These are phyloP conservation scores for Przewalskia tangutica DNA, from an alignment of 257 asterid species.

Conservation along the genomic window DNA sequence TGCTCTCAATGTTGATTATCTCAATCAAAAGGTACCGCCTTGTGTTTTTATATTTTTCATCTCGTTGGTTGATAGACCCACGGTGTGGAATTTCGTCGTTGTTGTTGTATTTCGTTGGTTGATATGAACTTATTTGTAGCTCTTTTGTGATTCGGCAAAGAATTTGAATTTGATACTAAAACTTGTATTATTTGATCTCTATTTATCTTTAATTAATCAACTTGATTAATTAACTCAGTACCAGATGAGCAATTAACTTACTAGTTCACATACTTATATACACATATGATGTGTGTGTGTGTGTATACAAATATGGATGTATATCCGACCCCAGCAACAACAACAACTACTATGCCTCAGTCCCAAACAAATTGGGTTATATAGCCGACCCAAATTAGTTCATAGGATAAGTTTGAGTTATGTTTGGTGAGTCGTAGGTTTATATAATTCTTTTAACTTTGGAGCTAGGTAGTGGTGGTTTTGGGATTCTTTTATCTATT, in stretches of 20 bases:
- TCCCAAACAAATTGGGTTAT: not conserved
- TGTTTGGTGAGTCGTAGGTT: not conserved
- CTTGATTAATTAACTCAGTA: not conserved
- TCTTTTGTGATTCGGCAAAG: no score
- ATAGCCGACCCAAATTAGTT: not conserved
- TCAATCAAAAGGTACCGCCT: constrained; percentile 63
- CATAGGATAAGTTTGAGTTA: not conserved
- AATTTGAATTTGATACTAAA: no score
- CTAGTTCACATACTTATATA: not conserved
- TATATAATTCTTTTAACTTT: not conserved
- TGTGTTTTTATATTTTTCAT: not conserved
- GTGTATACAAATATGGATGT: not conserved
- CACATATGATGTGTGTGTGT: no score
- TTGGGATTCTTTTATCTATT: not conserved
- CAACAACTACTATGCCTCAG: not conserved
- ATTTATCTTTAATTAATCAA: not conserved
- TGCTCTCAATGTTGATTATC: constrained; percentile 81
- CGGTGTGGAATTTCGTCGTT: no score
- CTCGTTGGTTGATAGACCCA: no score
- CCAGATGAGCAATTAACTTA: not conserved
- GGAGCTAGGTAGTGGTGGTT: not conserved
- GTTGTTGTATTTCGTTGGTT: no score
- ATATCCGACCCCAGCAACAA: not conserved
- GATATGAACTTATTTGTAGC: no score
- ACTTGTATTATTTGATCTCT: not conserved